Evolutionary conservation across 2,329 filamentous ascomycete species (phyloP), one percentile per base, ranked within the genome.

Genomic region (Claviceps digitariae): DNA sequence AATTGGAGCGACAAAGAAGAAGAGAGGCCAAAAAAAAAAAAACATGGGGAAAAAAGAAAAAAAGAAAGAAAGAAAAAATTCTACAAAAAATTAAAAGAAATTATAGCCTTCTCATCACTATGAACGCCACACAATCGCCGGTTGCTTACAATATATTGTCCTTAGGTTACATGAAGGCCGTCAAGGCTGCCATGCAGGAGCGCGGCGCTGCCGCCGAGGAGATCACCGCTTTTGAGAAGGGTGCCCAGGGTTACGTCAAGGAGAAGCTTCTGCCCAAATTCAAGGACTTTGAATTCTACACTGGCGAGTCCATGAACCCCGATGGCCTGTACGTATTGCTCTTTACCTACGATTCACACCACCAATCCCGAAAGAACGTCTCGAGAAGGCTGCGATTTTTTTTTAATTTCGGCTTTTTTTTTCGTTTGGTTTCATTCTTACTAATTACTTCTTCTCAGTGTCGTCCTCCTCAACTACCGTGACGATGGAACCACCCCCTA

Each of bases 281-380:
- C 80, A 90, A 95, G 77, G 88, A 97, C 78, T 95, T 85, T 72
- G 91, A 97, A 72, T 91, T 96, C 74, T 87, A 86, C 74, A 88
- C 86, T 64, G 90, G 91, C 75, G 84, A 93, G 78, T 86, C 82
- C 64, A 94, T 95, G 88, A 82, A 94, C 74, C 84, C 86, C 64
- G 87, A 95, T 66, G 90, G 86, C 77, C 95, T 96, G 93, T 93
- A 76, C 66, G 86, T 80, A 53, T 56, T 29, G 12, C 12, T 2
- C 23, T 21, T 31, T 27, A 17, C 15, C 23, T 17, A 23, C 25
- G 13, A 8, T 29, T 2, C 41, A 38, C 9, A 34, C 9, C 31
- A 38, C 36, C 17, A 38, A 38, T 7, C 17, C n/a, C n/a, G 36
- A n/a, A 38, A 38, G 3, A n/a, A 9, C 31, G 9, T 9, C 10